Evolutionary conservation across 139 green algal species (phyloP).

Genomic region (Chlamydomonas applanata): DNA sequence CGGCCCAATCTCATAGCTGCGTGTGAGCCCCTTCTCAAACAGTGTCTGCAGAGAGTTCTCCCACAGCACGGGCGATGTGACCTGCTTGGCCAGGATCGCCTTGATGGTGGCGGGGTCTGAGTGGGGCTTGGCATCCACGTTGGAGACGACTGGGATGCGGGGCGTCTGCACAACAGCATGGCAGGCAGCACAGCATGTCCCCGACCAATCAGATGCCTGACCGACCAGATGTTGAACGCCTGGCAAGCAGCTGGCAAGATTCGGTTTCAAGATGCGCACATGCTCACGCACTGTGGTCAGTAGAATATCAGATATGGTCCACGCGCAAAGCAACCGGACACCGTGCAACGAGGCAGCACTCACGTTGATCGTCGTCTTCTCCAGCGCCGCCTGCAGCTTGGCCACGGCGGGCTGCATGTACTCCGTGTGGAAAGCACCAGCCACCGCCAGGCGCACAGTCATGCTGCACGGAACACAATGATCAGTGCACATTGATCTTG

Average conservation of each 20-base stretch:
- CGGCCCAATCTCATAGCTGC: constrained; percentile 83
- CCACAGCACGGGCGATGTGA: constrained; percentile 95
- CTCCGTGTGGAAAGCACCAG: constrained; percentile 97
- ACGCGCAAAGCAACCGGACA: too few relatives aligned
- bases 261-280: too few relatives aligned
- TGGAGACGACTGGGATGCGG: constrained; percentile 95
- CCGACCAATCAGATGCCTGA: too few relatives aligned
- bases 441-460: constrained; percentile 92
- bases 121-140: constrained; percentile 95
- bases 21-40: constrained; percentile 79
- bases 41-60: constrained; percentile 88
- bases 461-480: constrained; percentile 44
- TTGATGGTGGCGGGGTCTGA: constrained; percentile 91
- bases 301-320: too few relatives aligned
- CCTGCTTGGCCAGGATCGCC: constrained; percentile 86
- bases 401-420: constrained; percentile 91
- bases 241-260: not conserved
- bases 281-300: too few relatives aligned
- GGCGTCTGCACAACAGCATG: constrained; percentile 58
- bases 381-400: constrained; percentile 82
- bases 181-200: not conserved
- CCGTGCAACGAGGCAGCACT: not conserved
- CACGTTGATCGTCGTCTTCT: constrained; percentile 9
- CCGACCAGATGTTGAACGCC: too few relatives aligned
- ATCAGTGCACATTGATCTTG: not conserved